Base-by-base conservation (phyloP, 2,329 filamentous ascomycete genomes). In the Colletotrichum plurivorum region DNA sequence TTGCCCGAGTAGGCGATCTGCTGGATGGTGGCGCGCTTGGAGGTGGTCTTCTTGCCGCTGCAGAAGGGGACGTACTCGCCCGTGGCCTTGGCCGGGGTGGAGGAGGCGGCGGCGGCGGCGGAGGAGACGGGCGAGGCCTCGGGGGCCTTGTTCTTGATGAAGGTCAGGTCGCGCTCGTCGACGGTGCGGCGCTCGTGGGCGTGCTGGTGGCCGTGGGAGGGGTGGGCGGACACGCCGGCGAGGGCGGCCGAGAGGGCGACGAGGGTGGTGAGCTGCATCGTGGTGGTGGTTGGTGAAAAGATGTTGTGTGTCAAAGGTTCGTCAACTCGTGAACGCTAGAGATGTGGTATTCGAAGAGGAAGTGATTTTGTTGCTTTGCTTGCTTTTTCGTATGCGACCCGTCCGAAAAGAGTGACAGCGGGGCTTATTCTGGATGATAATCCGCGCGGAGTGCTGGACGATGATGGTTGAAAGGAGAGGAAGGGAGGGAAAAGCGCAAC, bases 1-100 rank as follows among this genome's bases (percentile, higher is more conserved):
- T 88, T 88, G 73, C 86, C 86, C 4, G 72, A 74, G 77, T 84
- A 84, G 63, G 78, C 77, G 71, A 88, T 85, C 71, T 88, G 74
- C 64, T 78, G 79, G 46, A 73, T 16, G 64, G 84, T 84, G 72
- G 86, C 80, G 72, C 85, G 82, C 83, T 88, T 86, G 69, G 49
- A 22, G 22, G 22, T 10, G 5, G 27, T 9, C 27, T 31, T 31
- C 69, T 77, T 73, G 73, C 80, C 78, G 71, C 67, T 70, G 75
- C 80, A 83, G 75, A 82, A 78, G 73, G 76, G 71, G 45, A 59
- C 52, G 61, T 41, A 69, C 41, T 54, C 41, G 52, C 65, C 69
- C 41, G 43, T 31, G 75, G 80, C 76, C 65, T 79, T 77, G 65
- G 82, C 73, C 65, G 81, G 20, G 63, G 82, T 31, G 39, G 78